These are phyloP conservation scores for Silene conica DNA, from an alignment of 148 eudicot genomes.

Conservation along the genomic window DNA sequence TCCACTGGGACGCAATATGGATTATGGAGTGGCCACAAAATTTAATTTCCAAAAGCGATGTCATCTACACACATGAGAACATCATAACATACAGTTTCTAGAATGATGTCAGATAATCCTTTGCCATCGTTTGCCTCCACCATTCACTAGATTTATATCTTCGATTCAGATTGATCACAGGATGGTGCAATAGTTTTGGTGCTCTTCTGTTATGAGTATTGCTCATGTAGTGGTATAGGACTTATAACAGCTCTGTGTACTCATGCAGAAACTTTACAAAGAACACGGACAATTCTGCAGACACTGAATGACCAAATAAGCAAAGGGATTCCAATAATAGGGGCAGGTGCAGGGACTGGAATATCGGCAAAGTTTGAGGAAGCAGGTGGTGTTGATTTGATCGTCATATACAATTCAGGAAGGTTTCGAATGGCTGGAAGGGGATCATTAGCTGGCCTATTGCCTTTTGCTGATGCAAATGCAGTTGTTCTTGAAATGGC, in stretches of 20 bases:
- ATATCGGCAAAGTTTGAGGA: conserved; percentile 99
- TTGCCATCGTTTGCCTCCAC: too few species aligned
- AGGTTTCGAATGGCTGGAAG: conserved; percentile 99
- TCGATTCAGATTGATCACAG: too few species aligned
- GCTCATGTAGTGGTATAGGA: too few species aligned
- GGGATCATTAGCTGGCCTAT: conserved; percentile 88
- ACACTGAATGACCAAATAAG: conserved; percentile 62
- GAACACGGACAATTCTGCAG: conserved; percentile 54
- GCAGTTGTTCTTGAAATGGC: conserved; percentile 98
- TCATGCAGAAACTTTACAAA: conserved; percentile 61
- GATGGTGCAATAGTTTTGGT: too few species aligned
- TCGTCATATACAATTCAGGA: conserved; percentile 89
- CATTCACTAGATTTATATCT: too few species aligned
- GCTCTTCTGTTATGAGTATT: too few species aligned
- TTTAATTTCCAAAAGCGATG: too few species aligned
- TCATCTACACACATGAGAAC: too few species aligned
- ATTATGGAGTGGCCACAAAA: too few species aligned
- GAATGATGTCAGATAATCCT: too few species aligned
- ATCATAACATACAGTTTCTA: too few species aligned
- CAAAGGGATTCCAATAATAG: conserved; percentile 81
- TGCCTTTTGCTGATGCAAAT: conserved; percentile 99
- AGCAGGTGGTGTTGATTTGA: conserved; percentile 93
- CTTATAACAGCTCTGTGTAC: not conserved
- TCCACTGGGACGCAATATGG: too few species aligned
- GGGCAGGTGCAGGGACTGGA: conserved; percentile 99